Evolutionary conservation across 495 filamentous ascomycete species (phyloP).

Genomic region (Friedmanniomyces endolithicus): DNA sequence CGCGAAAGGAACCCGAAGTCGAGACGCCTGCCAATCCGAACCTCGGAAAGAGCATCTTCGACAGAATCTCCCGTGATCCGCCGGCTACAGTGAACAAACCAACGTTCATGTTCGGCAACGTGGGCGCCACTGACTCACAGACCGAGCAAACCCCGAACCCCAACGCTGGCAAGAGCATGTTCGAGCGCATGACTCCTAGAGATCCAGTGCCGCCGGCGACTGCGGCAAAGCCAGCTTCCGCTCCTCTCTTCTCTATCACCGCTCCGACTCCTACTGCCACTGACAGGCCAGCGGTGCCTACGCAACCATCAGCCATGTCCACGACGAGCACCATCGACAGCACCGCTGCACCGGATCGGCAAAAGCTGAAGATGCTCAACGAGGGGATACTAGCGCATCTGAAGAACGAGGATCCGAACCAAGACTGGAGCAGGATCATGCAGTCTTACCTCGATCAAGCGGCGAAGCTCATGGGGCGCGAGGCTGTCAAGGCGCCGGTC

Average conservation of each 20-base stretch:
- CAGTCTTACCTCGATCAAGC: conserved; percentile 13
- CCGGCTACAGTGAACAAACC: conserved; percentile 2
- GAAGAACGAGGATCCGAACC: conserved; percentile 6
- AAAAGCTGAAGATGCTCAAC: conserved; percentile 15
- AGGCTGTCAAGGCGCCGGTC: not conserved
- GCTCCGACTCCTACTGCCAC: not conserved
- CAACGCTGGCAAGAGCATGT: conserved; percentile 12
- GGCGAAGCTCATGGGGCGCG: conserved; percentile 6
- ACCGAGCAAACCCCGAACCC: not conserved
- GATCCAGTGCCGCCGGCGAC: conserved; percentile 6
- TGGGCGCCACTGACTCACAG: not conserved
- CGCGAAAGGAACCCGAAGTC: not conserved
- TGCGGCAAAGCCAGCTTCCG: not conserved
- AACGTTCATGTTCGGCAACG: not conserved
- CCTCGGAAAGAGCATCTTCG: conserved; percentile 15
- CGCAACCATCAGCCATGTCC: not conserved
- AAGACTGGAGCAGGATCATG: conserved; percentile 17
- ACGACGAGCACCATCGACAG: not conserved
- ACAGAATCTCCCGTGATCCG: conserved; percentile 7
- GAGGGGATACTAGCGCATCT: conserved; percentile 16
- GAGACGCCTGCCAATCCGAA: conserved; percentile 1
- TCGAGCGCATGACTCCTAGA: conserved; percentile 9
- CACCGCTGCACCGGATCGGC: not conserved
- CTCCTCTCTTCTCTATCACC: conserved; percentile 1
- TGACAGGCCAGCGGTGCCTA: not conserved